These are phyloP conservation scores for Penicillium rolfsii DNA, from an alignment of 2,329 filamentous ascomycete genomes.

Conservation along the genomic window DNA sequence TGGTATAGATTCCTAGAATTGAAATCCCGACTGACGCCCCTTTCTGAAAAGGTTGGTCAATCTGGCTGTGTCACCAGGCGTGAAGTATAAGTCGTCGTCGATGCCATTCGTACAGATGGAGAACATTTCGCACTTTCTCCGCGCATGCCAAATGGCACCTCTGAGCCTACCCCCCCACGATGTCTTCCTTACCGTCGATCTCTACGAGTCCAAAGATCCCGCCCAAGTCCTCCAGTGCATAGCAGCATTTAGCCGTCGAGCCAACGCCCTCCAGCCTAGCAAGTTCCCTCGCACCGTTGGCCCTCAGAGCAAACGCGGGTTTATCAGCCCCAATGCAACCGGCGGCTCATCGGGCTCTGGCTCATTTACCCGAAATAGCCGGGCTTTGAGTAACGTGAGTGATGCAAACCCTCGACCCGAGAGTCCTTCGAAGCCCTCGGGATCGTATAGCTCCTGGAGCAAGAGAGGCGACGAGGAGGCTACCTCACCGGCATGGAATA, in stretches of 20 bases:
- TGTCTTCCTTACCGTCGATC: conserved; percentile 93
- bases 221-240: conserved; percentile 94
- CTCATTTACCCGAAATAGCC: conserved; percentile 41
- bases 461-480: conserved; percentile 77
- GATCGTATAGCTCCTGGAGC: conserved; percentile 82
- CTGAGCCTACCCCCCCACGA: conserved; percentile 90
- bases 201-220: conserved; percentile 94
- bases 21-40: conserved; percentile 29
- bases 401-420: conserved; percentile 44
- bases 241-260: conserved; percentile 85
- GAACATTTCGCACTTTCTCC: conserved; percentile 95
- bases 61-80: conserved; percentile 72
- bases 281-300: conserved; percentile 78
- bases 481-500: conserved; percentile 94
- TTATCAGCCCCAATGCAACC: conserved; percentile 69
- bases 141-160: conserved; percentile 81
- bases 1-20: background rate
- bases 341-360: conserved; percentile 62
- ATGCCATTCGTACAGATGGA: conserved; percentile 99
- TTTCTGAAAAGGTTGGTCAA: conserved; percentile 71
- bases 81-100: conserved; percentile 86
- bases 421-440: conserved; percentile 65
- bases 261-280: conserved; percentile 72
- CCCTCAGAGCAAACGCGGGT: conserved; percentile 62
- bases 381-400: conserved; percentile 60